These are phyloP conservation scores for Venturiaceae sp. DNA, from an alignment of 2,329 filamentous ascomycete genomes.

Conservation along the genomic window DNA sequence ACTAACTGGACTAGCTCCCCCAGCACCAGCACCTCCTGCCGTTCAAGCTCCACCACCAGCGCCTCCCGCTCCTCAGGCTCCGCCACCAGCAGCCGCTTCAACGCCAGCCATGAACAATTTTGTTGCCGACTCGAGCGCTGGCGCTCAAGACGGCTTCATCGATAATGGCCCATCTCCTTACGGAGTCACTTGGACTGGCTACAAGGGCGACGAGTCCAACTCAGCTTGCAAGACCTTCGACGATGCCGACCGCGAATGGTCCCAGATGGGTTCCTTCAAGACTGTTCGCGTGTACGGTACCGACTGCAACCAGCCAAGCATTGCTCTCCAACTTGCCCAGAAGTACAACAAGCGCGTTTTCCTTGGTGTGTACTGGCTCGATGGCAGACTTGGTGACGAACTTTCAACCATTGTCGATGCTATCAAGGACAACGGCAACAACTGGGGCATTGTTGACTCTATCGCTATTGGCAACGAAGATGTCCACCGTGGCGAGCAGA, in stretches of 20 bases:
- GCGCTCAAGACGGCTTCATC: neutral
- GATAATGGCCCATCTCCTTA: constrained; percentile 13
- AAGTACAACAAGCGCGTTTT: constrained; percentile 61
- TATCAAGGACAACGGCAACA: constrained; percentile 34
- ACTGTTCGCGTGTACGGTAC: constrained; percentile 69
- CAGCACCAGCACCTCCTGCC: constrained; percentile 4
- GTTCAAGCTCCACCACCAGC: constrained; percentile 7
- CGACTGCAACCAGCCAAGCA: constrained; percentile 64
- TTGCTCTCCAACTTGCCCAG: constrained; percentile 53
- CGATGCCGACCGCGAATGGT: constrained; percentile 57
- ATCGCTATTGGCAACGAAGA: constrained; percentile 75
- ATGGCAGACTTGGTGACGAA: constrained; percentile 39
- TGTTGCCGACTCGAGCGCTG: neutral
- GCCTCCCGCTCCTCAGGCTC: constrained; percentile 10
- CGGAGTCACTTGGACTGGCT: constrained; percentile 51
- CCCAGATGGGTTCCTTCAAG: constrained; percentile 46
- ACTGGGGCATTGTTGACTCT: constrained; percentile 62
- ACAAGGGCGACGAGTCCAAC: constrained; percentile 36
- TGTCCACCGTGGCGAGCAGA: constrained; percentile 55
- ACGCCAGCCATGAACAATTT: neutral
- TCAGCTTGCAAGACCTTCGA: constrained; percentile 54
- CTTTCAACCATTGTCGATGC: constrained; percentile 52
- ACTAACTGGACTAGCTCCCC: no score
- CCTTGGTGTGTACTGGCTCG: constrained; percentile 61
- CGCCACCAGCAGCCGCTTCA: constrained; percentile 3